These are phyloP conservation scores for Celoporthe dispersa DNA, from an alignment of 2,329 filamentous ascomycete genomes.

Conservation along the genomic window DNA sequence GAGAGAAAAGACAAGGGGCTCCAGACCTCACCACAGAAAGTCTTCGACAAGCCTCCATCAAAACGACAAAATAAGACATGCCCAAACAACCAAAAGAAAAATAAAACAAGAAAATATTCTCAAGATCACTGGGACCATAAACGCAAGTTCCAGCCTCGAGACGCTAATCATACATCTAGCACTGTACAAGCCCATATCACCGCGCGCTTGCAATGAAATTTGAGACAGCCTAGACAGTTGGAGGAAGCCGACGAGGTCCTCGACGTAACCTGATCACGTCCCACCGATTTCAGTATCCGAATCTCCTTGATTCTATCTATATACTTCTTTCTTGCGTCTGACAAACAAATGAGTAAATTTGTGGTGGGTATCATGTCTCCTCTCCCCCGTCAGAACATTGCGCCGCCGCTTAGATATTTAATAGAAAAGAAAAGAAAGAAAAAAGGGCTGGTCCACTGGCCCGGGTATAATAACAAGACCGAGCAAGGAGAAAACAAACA, in stretches of 20 bases:
- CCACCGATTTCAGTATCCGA: neutral
- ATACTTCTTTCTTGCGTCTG: neutral
- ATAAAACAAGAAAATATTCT: neutral
- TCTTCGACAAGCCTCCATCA: no score
- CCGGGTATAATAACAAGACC: constrained; percentile 14
- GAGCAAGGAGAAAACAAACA: neutral
- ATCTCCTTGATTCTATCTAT: neutral
- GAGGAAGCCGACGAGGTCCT: neutral
- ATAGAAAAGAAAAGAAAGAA: neutral
- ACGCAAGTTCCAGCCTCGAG: neutral
- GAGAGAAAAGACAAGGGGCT: no score
- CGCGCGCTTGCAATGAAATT: neutral
- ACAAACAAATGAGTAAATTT: constrained; percentile 20
- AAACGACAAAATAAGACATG: no score
- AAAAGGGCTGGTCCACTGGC: constrained; percentile 3
- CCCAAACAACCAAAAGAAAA: neutral
- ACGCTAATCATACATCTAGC: neutral
- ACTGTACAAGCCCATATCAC: neutral
- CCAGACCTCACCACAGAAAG: no score
- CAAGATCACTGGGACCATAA: neutral
- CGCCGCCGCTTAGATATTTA: neutral
- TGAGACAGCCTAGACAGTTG: neutral
- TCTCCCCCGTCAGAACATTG: constrained; percentile 7
- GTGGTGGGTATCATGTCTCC: constrained; percentile 25
- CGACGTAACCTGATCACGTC: neutral